A percentile compares a stretch with the other conserved stretches of the same genome.
Evolutionary conservation across 139 green algal genomes (phyloP).

Genomic region (Pseudopediastrum boryanum): DNA sequence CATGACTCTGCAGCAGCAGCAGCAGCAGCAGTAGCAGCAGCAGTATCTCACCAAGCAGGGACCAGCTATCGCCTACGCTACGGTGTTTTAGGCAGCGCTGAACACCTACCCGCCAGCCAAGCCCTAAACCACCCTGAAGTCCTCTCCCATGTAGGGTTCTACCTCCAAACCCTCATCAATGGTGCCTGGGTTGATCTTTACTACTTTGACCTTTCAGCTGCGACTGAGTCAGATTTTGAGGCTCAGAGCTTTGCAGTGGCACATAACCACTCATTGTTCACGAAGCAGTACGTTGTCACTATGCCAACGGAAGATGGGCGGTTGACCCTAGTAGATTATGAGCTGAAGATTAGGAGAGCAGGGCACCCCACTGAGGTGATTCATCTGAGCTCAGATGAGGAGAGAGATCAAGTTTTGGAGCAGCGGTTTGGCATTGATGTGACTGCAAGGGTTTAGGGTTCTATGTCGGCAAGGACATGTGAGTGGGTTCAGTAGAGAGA

Average conservation of each 20-base stretch:
- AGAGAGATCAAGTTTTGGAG: background rate
- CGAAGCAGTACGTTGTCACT: background rate
- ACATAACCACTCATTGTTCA: background rate
- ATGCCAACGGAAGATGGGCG: background rate
- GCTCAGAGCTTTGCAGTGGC: background rate
- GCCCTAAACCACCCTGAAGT: background rate
- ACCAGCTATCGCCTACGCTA: background rate
- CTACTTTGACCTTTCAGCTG: background rate
- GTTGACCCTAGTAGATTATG: background rate
- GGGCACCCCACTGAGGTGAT: background rate
- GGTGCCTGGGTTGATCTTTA: constrained; percentile 1
- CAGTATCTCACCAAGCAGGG: background rate
- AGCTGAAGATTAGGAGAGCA: background rate
- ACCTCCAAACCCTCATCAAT: background rate
- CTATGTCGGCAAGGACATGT: no score
- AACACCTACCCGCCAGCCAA: background rate
- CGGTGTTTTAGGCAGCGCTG: background rate
- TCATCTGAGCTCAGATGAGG: background rate
- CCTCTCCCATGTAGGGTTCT: background rate
- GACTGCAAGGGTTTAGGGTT: no score
- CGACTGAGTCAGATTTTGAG: background rate
- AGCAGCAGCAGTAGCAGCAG: background rate
- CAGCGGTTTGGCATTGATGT: background rate
- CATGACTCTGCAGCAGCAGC: constrained; percentile 6
- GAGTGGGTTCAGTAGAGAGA: no score